Conservation (phyloP, 2,329 filamentous ascomycete genomes). For the Moelleriella libera region DNA sequence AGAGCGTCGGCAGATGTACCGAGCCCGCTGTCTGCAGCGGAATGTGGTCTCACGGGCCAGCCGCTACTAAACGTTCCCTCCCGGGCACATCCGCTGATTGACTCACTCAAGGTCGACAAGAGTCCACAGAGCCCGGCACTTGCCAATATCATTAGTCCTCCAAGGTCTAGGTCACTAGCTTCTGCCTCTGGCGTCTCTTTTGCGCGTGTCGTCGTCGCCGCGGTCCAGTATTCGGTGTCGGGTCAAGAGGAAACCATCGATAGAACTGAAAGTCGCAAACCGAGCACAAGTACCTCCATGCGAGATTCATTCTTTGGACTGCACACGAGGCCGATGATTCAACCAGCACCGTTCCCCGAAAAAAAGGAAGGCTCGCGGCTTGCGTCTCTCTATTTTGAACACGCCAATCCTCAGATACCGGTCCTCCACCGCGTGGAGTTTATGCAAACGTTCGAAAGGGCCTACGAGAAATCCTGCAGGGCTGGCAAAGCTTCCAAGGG, state of each 20-base stretch:
- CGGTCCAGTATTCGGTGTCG: slow-evolving; percentile 61
- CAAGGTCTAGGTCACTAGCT: slow-evolving; percentile 62
- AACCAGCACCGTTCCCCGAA: slow-evolving; percentile 72
- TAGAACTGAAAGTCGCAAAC: slow-evolving; percentile 10
- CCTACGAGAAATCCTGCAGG: slow-evolving; percentile 61
- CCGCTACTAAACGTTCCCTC: no score
- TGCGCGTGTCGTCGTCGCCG: slow-evolving; percentile 84
- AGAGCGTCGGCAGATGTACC: slow-evolving; percentile 22
- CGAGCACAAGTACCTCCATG: slow-evolving; percentile 52
- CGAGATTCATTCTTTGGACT: slow-evolving; percentile 95
- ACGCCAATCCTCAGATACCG: slow-evolving; percentile 91
- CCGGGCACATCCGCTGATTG: no score
- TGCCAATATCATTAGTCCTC: no score
- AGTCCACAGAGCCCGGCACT: no score
- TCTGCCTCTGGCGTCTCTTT: slow-evolving; percentile 88
- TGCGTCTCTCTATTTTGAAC: slow-evolving; percentile 80
- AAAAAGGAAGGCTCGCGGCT: slow-evolving; percentile 59
- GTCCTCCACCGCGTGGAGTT: slow-evolving; percentile 84
- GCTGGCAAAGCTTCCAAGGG: slow-evolving; percentile 50
- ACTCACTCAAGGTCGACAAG: no score
- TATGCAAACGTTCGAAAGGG: slow-evolving; percentile 72
- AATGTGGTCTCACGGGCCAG: no score
- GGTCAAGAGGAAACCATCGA: slow-evolving; percentile 37
- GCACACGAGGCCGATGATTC: slow-evolving; percentile 78
- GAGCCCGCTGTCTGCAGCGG: slow-evolving; percentile 16